Evolutionary conservation across 768 basidiomycete genomes (phyloP).

Genomic region (Rhizopogon vulgaris): DNA sequence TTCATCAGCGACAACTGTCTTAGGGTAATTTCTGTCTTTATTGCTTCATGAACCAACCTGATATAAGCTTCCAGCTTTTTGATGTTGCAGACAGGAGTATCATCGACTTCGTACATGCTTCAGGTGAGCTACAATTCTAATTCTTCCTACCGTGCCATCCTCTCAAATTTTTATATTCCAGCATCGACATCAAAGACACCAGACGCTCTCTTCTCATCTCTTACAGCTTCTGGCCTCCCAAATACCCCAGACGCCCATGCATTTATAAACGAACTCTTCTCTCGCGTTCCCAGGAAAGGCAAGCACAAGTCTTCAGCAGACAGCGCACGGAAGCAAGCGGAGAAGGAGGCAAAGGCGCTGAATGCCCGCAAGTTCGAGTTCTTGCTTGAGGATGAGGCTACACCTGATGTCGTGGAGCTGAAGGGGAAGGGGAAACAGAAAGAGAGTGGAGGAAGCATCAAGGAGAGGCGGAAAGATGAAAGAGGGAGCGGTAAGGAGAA

Average conservation of each 20-base stretch:
- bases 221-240: conserved; percentile 75
- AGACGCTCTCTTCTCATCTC: conserved; percentile 68
- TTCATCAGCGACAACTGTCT: conserved; percentile 79
- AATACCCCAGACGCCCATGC: conserved; percentile 72
- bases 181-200: conserved; percentile 82
- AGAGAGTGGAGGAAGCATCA: conserved; percentile 23
- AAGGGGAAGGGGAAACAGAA: conserved; percentile 26
- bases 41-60: neutral
- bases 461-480: conserved; percentile 10
- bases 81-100: conserved; percentile 80
- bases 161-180: conserved; percentile 17
- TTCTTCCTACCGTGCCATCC: neutral
- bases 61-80: conserved; percentile 51
- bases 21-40: conserved; percentile 37
- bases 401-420: conserved; percentile 33
- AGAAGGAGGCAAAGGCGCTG: conserved; percentile 67
- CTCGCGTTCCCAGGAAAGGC: conserved; percentile 69
- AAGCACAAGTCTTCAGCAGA: conserved; percentile 45
- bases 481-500: conserved; percentile 36
- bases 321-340: conserved; percentile 56
- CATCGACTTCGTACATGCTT: conserved; percentile 82
- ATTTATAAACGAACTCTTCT: conserved; percentile 75
- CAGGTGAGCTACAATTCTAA: conserved; percentile 44
- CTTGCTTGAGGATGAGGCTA: conserved; percentile 73
- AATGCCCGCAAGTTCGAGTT: conserved; percentile 72